A percentile compares a stretch with the other conserved stretches of the same genome.
Evolutionary conservation across 1,284 basidiomycete species (phyloP).

Genomic region (Violaceomyces palustris): DNA sequence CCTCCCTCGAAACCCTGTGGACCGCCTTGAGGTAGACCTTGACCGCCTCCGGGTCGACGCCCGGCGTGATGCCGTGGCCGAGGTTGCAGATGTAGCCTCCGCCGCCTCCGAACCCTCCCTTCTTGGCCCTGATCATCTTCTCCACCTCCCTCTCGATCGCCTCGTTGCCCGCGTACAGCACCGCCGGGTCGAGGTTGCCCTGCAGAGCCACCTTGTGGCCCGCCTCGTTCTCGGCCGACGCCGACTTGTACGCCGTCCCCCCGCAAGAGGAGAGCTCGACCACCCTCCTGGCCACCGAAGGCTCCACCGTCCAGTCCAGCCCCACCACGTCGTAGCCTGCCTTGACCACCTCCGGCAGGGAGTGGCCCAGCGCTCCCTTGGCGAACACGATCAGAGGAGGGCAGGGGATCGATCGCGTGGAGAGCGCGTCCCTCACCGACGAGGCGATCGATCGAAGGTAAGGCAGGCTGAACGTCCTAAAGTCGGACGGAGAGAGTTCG

Average conservation of each 20-base stretch:
- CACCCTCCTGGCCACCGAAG: conserved; percentile 40
- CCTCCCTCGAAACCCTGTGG: conserved; percentile 41
- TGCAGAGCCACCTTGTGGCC: conserved; percentile 68
- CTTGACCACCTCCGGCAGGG: conserved; percentile 45
- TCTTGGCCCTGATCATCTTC: conserved; percentile 62
- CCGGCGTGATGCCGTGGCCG: conserved; percentile 78
- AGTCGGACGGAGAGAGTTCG: conserved; percentile 50
- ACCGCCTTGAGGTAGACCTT: conserved; percentile 45
- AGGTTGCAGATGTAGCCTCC: conserved; percentile 77
- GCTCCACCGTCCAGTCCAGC: conserved; percentile 50
- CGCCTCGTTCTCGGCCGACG: conserved; percentile 36
- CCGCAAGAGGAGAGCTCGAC: conserved; percentile 38
- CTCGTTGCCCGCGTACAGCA: conserved; percentile 74
- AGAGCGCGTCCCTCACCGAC: conserved; percentile 44
- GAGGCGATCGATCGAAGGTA: conserved; percentile 45
- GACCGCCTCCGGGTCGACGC: conserved; percentile 50
- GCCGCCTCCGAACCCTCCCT: conserved; percentile 63
- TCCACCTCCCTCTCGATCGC: conserved; percentile 84
- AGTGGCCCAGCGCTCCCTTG: conserved; percentile 48
- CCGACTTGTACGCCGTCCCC: conserved; percentile 21
- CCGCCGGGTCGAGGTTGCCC: conserved; percentile 84
- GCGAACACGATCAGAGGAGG: conserved; percentile 51
- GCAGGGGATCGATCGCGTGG: conserved; percentile 29
- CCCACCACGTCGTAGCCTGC: conserved; percentile 51
- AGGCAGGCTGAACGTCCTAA: conserved; percentile 48